Evolutionary conservation across 1,284 basidiomycete genomes (phyloP).

Genomic region (Flammula alnicola): DNA sequence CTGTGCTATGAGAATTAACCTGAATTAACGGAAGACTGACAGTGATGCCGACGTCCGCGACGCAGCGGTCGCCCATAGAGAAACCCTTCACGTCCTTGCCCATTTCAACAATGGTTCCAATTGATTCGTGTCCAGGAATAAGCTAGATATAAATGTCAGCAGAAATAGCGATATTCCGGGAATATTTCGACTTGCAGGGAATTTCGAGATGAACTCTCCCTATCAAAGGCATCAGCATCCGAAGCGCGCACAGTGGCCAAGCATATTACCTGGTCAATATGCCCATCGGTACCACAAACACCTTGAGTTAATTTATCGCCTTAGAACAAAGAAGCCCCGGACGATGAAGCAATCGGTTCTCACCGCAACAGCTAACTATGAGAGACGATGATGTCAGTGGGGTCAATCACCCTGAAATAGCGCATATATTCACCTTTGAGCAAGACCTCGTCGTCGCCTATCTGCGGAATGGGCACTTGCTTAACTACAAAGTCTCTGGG

Average conservation of each 20-base stretch:
- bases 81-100: conserved; percentile 79
- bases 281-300: conserved; percentile 79
- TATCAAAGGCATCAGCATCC: conserved; percentile 18
- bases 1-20: conserved; percentile 15
- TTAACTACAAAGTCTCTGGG: conserved; percentile 68
- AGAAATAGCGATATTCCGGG: not conserved
- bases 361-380: conserved; percentile 47
- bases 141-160: conserved; percentile 48
- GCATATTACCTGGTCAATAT: conserved; percentile 62
- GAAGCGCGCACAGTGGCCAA: not conserved
- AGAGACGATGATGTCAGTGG: not conserved
- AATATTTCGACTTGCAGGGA: conserved; percentile 53
- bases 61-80: conserved; percentile 75
- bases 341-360: not conserved
- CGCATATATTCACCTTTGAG: conserved; percentile 57
- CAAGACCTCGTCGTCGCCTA: conserved; percentile 68
- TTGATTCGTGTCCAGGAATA: conserved; percentile 83
- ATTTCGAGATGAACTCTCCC: conserved; percentile 79
- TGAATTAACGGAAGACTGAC: conserved; percentile 20
- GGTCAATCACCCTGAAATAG: not conserved
- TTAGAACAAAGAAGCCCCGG: not conserved
- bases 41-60: conserved; percentile 59
- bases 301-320: conserved; percentile 7
- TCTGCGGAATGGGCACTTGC: conserved; percentile 63
- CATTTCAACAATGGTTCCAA: conserved; percentile 69